Base-by-base conservation (phyloP, 805 yeast genomes). In the Zygoascus ofunaensis region DNA sequence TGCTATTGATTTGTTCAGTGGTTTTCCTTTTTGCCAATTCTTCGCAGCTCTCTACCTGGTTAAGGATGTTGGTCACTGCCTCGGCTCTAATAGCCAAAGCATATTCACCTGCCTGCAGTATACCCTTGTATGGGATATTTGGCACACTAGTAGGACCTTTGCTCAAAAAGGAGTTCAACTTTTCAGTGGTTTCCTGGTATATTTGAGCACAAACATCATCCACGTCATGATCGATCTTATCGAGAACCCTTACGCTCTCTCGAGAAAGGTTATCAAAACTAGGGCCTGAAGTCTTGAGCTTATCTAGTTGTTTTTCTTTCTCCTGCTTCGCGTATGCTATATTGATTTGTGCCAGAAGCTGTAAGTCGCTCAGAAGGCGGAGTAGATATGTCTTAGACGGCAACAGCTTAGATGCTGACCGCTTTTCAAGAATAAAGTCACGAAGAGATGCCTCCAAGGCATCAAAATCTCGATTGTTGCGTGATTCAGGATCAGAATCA, bases 361-460 rank as follows among this genome's bases (percentile, higher is more conserved):
- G 66, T 34, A 90, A 56, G 56, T 92, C 99, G 19, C 61, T 61
- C 35, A 84, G 71, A 10, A 89, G 58, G 55, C 87, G 90, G 17
- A 71, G 49, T 23, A 90, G 64, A 55, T 83, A 92, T n/a, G 81
- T 89, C 57, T 87, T 87, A 0, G 96, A 97, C 0, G 99, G 99
- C 30, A 86, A 73, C 12, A 92, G 68, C 59, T 92, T 92, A 0
- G 97, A 87, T 8, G 83, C 62, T 0, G 96, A 79, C 55, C 98
- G 74, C 55, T 89, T 92, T 52, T 90, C 95, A 19, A 92, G 70
- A 3, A 92, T 80, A 61, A 92, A 92, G 51, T 80, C 79, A 43
- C 97, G 74, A 46, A 92, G 68, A 2, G 94, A 80, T 5, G 85
- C 82, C 56, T 92, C 97, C 45, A 92, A 67, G 41, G 75, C 77